Evolutionary conservation across 2,329 filamentous ascomycete species (phyloP).

Genomic region (Endoconidiophora laricicola): DNA sequence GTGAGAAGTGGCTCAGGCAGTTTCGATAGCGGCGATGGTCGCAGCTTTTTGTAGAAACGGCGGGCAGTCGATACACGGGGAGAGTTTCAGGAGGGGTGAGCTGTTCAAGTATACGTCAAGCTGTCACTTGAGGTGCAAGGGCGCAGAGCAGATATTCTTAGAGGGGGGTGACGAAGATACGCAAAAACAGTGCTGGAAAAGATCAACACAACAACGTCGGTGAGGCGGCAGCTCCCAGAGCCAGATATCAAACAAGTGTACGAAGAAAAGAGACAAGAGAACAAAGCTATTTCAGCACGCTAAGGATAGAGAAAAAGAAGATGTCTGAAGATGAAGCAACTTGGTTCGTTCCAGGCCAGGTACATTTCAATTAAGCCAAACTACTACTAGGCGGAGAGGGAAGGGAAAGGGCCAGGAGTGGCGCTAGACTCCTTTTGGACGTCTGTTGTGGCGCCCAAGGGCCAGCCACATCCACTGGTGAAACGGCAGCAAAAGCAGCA

Average conservation of each 20-base stretch:
- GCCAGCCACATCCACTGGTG: neutral
- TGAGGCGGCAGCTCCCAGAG: no score
- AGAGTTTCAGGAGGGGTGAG: constrained; percentile 6
- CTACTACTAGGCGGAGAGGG: neutral
- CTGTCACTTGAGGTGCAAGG: neutral
- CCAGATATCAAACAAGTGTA: neutral
- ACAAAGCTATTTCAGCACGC: neutral
- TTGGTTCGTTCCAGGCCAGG: neutral
- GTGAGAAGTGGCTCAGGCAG: no score
- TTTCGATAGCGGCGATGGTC: neutral
- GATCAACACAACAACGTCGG: neutral
- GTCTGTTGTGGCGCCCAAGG: constrained; percentile 5
- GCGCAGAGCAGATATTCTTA: neutral
- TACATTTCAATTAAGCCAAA: neutral
- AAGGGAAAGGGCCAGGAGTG: constrained; percentile 5
- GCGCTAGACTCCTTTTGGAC: constrained; percentile 8
- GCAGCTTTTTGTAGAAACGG: neutral
- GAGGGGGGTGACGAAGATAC: neutral
- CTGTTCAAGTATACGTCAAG: neutral
- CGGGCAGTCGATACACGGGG: neutral
- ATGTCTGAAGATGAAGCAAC: constrained; percentile 1
- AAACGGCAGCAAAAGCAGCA: neutral
- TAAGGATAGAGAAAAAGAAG: constrained; percentile 1
- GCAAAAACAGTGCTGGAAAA: neutral
- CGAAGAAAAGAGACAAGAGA: neutral